These are phyloP conservation scores for Zygosaccharomyces pseudobailii DNA, from an alignment of 1,139 yeast genomes.

Conservation along the genomic window DNA sequence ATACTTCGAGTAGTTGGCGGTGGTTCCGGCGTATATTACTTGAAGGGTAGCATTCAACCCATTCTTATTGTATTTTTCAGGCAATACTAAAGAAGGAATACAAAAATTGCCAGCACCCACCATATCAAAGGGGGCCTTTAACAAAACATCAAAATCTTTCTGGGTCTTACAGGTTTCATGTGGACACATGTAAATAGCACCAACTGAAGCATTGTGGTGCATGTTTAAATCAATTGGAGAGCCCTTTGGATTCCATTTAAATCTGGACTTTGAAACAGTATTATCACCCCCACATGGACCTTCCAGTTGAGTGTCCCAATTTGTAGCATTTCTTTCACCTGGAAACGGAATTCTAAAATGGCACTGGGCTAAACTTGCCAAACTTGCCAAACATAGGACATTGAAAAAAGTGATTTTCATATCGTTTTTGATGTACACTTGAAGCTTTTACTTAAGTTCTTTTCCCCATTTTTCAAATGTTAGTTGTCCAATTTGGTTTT, in stretches of 20 bases:
- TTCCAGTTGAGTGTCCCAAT: conserved; percentile 26
- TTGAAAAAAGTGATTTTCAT: not conserved
- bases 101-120: conserved; percentile 25
- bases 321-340: conserved; percentile 31
- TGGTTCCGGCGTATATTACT: conserved; percentile 21
- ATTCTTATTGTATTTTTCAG: conserved; percentile 19
- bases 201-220: conserved; percentile 24
- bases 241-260: conserved; percentile 29
- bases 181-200: conserved; percentile 28
- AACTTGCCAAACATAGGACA: not conserved
- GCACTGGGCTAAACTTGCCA: conserved; percentile 17
- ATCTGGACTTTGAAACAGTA: conserved; percentile 24
- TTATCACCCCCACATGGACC: conserved; percentile 32
- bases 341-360: conserved; percentile 32
- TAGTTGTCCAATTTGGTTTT: too few relatives aligned
- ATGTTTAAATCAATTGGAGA: conserved; percentile 27
- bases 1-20: conserved; percentile 14
- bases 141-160: conserved; percentile 22
- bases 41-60: conserved; percentile 29
- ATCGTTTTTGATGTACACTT: too few relatives aligned
- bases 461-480: too few relatives aligned
- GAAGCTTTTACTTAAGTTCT: too few relatives aligned
- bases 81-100: conserved; percentile 27
- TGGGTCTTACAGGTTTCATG: conserved; percentile 16
- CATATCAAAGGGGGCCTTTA: conserved; percentile 24